Base-by-base conservation (phyloP, 805 yeast species). In the Saturnispora halmiae region DNA sequence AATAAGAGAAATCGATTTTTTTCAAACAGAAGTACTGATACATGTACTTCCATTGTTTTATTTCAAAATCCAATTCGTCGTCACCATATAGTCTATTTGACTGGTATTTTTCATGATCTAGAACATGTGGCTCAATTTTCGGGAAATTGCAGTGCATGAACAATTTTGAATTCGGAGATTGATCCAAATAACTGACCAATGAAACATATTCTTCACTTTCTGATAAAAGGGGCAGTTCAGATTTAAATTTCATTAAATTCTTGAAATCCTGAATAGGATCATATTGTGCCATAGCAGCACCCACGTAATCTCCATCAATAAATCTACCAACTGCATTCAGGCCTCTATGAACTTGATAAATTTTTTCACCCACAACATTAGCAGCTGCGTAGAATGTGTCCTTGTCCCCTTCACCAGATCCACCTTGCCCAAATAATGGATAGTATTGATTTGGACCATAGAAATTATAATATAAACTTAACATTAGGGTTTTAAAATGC, bases 321-420 rank as follows among this genome's bases (percentile, higher is more conserved):
- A 63, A 55, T 48, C 68, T 67, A 3, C 79, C 79, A 48, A 72
- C 58, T 16, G 74, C 75, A 41, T 64, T 65, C 37, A 73, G 65
- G 36, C 67, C 68, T 49, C 61, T 67, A 25, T 67, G 65, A 18
- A 74, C 75, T 50, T 72, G 77, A 52, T 73, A 73, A 40, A 59
- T 71, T 1, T 65, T 61, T 40, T 67, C 59, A 9, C 58, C 54
- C 31, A 65, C 61, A 13, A 65, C 71, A 13, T 60, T 56, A 6
- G 76, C 70, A 4, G 77, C 77, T 0, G 78, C 77, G 46, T 67
- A 57, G 48, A 74, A 74, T 2, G 79, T 74, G 45, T 74, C 79
- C 49, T 74, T 74, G 49, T 74, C 79, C 27, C 79, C 79, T 54
- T 74, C 77, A 10, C 79, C 79, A 21, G 45, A 40, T 4, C 60